Base-by-base conservation (phyloP, 139 green algal species). In the Chlamydomonas schloesseri region DNA sequence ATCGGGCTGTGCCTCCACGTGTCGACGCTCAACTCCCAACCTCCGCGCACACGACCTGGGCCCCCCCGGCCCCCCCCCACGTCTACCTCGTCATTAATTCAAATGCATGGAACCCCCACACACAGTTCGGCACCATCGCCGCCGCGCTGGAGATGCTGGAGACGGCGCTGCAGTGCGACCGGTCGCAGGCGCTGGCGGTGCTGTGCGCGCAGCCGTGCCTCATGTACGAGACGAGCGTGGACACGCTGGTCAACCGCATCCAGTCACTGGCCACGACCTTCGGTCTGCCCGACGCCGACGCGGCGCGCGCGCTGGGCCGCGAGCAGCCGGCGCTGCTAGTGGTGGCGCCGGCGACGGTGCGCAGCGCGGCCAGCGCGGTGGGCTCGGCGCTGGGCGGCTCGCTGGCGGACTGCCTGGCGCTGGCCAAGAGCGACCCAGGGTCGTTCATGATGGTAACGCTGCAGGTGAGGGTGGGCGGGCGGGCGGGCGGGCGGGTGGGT, bases 191-290 rank as follows among this genome's bases (percentile, higher is more conserved):
- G 5, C 88, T 94, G 73, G 64, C 33, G 14, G 50, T 92, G 46
- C 80, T 94, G 42, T 65, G 64, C 31, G 26, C 60, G 11, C 85
- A 93, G 71, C 91, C 91, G 13, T 60, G 33, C 10, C 88, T 94
- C n/a, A 70, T 90, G 64, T 93, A 90, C 75, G 89, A 90, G 76
- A 75, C 86, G 28, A 91, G 77, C 0, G 42, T 36, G 11, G 82
- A 80, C n/a, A 83, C 50, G 34, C 60, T 93, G 6, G 73, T 64
- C 5, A 23, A 3, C 23, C 76, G 76, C 15, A 14, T 83, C 18
- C 60, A 83, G 76, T 31, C 60, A 28, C 89, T 94, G 47, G 81
- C 58, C 8, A 55, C 68, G 4, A 68, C 86, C 28, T 86, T 92
- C 33, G 53, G 80, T 50, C 50, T 83, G 47, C 13, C 31, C 15